phyloP scores from a whole-genome alignment of 2,329 filamentous ascomycete species.

The Zalaria obscura region DNA sequence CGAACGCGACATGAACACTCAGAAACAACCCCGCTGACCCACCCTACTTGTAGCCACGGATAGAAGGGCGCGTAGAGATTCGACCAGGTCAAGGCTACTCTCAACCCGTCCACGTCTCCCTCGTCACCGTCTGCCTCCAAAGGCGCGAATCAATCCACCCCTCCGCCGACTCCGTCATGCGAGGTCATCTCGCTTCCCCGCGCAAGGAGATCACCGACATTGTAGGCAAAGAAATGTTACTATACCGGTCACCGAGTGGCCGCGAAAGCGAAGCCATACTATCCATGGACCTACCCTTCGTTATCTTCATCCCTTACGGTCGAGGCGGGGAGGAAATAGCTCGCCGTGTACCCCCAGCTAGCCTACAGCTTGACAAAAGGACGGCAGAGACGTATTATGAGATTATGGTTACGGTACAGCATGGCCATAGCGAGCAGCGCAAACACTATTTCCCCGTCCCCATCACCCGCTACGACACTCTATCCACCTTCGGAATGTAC shows the following conservation, averaged over 20 bases:
- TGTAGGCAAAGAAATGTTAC: slow-evolving; percentile 86
- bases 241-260: slow-evolving; percentile 75
- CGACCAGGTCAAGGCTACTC: slow-evolving; percentile 73
- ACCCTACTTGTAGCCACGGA: slow-evolving; percentile 54
- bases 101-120: slow-evolving; percentile 77
- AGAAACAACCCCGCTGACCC: slow-evolving; percentile 1
- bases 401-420: slow-evolving; percentile 87
- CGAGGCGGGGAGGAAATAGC: slow-evolving; percentile 82
- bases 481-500: slow-evolving; percentile 99
- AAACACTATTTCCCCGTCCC: slow-evolving; percentile 87
- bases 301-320: slow-evolving; percentile 93
- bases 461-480: slow-evolving; percentile 82
- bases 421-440: slow-evolving; percentile 73
- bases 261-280: slow-evolving; percentile 80
- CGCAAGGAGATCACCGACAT: slow-evolving; percentile 83
- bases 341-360: slow-evolving; percentile 79
- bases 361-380: slow-evolving; percentile 74
- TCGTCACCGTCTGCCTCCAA: slow-evolving; percentile 88
- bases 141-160: slow-evolving; percentile 94
- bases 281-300: slow-evolving; percentile 93
- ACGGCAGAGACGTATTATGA: slow-evolving; percentile 98
- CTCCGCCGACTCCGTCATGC: slow-evolving; percentile 83
- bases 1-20: not conserved
- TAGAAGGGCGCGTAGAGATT: slow-evolving; percentile 96
- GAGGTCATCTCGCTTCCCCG: slow-evolving; percentile 79